phyloP scores from a whole-genome alignment of 2,329 filamentous ascomycete genomes.

The Alternaria brassicicola region DNA sequence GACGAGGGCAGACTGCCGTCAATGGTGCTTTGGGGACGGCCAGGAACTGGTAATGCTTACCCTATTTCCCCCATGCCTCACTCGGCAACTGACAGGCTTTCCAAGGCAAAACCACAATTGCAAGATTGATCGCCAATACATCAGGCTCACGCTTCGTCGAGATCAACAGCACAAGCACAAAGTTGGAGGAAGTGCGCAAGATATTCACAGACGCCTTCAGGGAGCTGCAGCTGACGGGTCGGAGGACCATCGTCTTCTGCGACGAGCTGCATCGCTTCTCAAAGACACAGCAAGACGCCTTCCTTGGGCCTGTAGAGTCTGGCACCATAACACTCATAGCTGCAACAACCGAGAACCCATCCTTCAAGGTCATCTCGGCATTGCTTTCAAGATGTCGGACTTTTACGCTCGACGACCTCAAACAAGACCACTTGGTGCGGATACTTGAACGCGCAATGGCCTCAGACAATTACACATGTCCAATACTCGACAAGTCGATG shows the following conservation, averaged over 20 bases:
- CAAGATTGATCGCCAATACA: conserved; percentile 82
- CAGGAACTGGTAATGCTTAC: conserved; percentile 61
- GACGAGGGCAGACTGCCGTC: conserved; percentile 85
- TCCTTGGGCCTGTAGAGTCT: conserved; percentile 87
- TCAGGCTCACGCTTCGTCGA: conserved; percentile 83
- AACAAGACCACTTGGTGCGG: conserved; percentile 70
- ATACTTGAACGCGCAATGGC: conserved; percentile 80
- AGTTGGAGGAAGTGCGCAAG: conserved; percentile 90
- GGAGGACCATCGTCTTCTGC: conserved; percentile 95
- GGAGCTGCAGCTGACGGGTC: conserved; percentile 79
- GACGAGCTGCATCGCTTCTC: conserved; percentile 95
- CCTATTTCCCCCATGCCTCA: neutral
- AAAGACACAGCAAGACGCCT: conserved; percentile 93
- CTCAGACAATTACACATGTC: conserved; percentile 60
- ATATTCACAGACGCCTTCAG: conserved; percentile 83
- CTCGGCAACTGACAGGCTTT: neutral
- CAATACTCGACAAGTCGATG: conserved; percentile 76
- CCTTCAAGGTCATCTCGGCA: conserved; percentile 88
- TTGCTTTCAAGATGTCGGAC: conserved; percentile 88
- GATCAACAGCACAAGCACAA: conserved; percentile 90
- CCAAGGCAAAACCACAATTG: conserved; percentile 86
- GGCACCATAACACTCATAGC: conserved; percentile 91
- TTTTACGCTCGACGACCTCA: conserved; percentile 81
- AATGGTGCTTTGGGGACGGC: conserved; percentile 91
- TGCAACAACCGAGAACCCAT: conserved; percentile 96